Base-by-base conservation (phyloP, 1,139 yeast genomes). In the Yamadazyma oceani region DNA sequence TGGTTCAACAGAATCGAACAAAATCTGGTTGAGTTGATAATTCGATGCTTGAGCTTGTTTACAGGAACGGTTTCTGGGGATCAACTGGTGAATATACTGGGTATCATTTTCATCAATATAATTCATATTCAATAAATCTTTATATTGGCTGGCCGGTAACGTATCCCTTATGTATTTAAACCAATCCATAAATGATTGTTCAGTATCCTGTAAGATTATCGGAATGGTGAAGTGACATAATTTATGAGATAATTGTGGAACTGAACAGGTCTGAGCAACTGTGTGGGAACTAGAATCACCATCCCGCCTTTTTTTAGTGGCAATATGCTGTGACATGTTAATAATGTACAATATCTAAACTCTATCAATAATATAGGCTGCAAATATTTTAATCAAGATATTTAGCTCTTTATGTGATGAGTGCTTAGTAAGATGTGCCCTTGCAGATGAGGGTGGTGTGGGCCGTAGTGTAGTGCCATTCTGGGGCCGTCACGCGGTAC, bases 171-270 rank as follows among this genome's bases (percentile, higher is more conserved):
- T 30, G 30, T 39, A 38, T 8, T 36, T 31, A 31, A 38, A 48
- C 52, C 52, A 48, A 23, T 28, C 34, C n/a, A 48, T 34, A 27
- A 47, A 48, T 19, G 42, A 35, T 5, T 16, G 16, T 21, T 42
- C 49, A 13, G 35, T 34, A 26, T 41, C 46, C 10, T 27, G 15
- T n/a, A 48, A 32, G 9, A 10, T 31, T 3, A 37, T 23, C 3
- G 53, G 52, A 22, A 45, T 39, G 14, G 34, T 22, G 22, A 46
- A 32, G 14, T 46, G 41, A 6, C 32, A 26, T 7, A 39, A 31
- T 26, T 38, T 39, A 14, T 35, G 42, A 17, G 13, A 3, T 12
- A 39, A 45, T 4, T 19, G 5, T 17, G 14, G 5, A n/a, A n/a
- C n/a, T n/a, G n/a, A n/a, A n/a, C n/a, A n/a, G n/a, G n/a, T n/a